Conservation (phyloP, 352 stramenopile species). For the Pythium brachiatum region DNA sequence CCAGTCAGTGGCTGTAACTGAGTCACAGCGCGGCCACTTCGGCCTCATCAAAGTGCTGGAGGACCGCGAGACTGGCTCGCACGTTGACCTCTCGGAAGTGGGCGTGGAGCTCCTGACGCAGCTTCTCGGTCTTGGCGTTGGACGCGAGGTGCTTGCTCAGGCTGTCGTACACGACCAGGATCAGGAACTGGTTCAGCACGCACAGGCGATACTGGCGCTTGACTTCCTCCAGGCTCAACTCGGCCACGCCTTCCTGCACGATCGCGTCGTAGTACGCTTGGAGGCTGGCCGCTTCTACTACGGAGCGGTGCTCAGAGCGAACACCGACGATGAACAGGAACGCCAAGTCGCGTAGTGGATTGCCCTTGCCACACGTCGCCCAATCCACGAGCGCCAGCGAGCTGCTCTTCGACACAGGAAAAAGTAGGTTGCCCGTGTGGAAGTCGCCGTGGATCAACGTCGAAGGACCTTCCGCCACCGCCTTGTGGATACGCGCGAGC, state of each 20-base stretch:
- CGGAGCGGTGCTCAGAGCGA: constrained; percentile 37
- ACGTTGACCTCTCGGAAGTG: constrained; percentile 74
- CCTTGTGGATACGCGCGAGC: constrained; percentile 46
- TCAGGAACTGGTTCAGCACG: constrained; percentile 80
- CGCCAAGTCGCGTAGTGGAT: constrained; percentile 72
- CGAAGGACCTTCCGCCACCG: constrained; percentile 46
- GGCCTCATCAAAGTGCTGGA: constrained; percentile 52
- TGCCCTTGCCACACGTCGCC: constrained; percentile 71
- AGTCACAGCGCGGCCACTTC: constrained; percentile 17
- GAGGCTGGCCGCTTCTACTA: constrained; percentile 38
- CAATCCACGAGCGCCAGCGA: constrained; percentile 73
- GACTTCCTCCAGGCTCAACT: constrained; percentile 41
- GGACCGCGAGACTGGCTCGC: constrained; percentile 53
- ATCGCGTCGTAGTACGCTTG: constrained; percentile 43
- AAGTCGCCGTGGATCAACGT: constrained; percentile 82
- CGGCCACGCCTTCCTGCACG: constrained; percentile 16
- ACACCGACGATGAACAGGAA: constrained; percentile 87
- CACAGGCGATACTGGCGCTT: constrained; percentile 55
- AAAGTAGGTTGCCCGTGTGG: constrained; percentile 76
- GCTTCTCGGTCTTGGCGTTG: constrained; percentile 65
- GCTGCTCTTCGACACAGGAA: constrained; percentile 27
- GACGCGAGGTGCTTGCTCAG: constrained; percentile 76
- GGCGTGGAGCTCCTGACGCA: constrained; percentile 52
- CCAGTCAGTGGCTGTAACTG: not conserved
- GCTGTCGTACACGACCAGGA: constrained; percentile 76